These are phyloP conservation scores for Spergularia azorica DNA, from an alignment of 179 eudicot genomes.

Conservation along the genomic window DNA sequence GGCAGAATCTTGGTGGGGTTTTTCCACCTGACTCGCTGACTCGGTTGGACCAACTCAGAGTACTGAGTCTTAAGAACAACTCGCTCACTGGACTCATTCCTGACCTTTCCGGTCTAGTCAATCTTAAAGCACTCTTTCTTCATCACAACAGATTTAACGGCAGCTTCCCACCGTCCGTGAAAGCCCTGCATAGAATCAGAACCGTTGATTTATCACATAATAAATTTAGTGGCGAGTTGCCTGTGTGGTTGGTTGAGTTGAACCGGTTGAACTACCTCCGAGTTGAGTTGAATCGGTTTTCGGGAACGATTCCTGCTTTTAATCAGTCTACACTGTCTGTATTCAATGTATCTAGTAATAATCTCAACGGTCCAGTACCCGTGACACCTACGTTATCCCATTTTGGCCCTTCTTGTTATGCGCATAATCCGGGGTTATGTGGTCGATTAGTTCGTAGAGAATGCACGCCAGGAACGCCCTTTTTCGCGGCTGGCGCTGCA, in stretches of 20 bases:
- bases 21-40: slow-evolving; percentile 32
- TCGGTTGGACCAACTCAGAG: slow-evolving; percentile 49
- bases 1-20: slow-evolving; percentile 19
- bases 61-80: slow-evolving; percentile 67
- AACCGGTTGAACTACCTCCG: slow-evolving; percentile 28
- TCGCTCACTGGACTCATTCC: slow-evolving; percentile 68
- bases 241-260: slow-evolving; percentile 30
- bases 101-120: slow-evolving; percentile 49
- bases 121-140: slow-evolving; percentile 65
- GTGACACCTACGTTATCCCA: slow-evolving; percentile 19
- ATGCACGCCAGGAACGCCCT: slow-evolving; percentile 24
- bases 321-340: slow-evolving; percentile 33
- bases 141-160: slow-evolving; percentile 62
- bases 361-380: slow-evolving; percentile 32
- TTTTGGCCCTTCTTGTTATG: slow-evolving; percentile 13
- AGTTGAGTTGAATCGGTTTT: slow-evolving; percentile 29
- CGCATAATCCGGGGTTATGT: slow-evolving; percentile 28
- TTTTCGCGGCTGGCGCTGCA: slow-evolving; percentile 22
- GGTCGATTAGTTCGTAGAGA: slow-evolving; percentile 31
- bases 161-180: slow-evolving; percentile 50
- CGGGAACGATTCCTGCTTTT: slow-evolving; percentile 28
- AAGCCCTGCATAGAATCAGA: slow-evolving; percentile 55
- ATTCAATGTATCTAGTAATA: slow-evolving; percentile 35
- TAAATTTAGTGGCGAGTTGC: slow-evolving; percentile 34
- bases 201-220: slow-evolving; percentile 57